Evolutionary conservation across 164 flowering plant species (phyloP).

Genomic region (Macadamia tetraphylla): DNA sequence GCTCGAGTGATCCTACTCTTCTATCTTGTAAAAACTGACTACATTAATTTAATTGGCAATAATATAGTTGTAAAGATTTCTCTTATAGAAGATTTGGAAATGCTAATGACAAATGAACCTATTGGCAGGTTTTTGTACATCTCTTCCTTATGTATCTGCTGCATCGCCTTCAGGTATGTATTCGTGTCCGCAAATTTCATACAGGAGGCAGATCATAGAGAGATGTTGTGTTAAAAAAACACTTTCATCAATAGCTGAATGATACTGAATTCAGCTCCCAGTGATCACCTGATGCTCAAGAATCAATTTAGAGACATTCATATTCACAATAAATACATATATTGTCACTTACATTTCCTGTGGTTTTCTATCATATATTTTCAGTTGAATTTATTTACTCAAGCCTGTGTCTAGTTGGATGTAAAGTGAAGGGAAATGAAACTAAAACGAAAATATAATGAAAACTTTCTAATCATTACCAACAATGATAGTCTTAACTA

Average conservation of each 20-base stretch:
- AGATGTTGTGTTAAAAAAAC: too few relatives aligned
- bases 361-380: background rate
- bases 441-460: too few relatives aligned
- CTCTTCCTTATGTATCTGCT: conserved; percentile 92
- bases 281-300: background rate
- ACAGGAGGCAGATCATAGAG: too few relatives aligned
- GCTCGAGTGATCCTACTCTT: conserved; percentile 78
- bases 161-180: conserved; percentile 99
- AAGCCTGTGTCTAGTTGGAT: too few relatives aligned
- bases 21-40: conserved; percentile 54
- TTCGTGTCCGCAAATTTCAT: background rate
- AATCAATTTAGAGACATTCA: background rate
- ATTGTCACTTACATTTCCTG: background rate
- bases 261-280: background rate
- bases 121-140: conserved; percentile 92
- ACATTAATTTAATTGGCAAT: background rate
- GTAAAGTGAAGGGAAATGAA: too few relatives aligned
- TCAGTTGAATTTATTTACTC: background rate
- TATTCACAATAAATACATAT: background rate
- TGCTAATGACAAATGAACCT: conserved; percentile 1
- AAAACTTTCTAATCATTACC: too few relatives aligned
- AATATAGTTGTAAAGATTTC: background rate
- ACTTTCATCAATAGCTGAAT: background rate
- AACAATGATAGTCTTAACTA: too few relatives aligned
- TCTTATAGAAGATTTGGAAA: conserved; percentile 1